Evolutionary conservation across 345 rosid species (phyloP).

Genomic region (Salix caprea): DNA sequence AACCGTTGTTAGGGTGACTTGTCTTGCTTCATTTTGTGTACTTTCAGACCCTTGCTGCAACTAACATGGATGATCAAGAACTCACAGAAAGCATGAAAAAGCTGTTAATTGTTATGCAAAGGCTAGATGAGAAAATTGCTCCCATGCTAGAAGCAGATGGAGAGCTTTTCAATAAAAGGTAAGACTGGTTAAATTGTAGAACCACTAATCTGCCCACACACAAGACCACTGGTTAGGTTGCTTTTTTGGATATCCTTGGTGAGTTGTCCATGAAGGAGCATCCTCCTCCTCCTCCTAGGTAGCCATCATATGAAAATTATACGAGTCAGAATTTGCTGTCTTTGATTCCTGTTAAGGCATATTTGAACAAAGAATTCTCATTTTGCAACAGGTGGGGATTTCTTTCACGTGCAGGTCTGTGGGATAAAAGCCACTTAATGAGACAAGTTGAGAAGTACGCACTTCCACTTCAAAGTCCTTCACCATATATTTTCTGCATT

Average conservation of each 20-base stretch:
- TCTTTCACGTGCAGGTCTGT: constrained; percentile 87
- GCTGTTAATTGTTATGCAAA: constrained; percentile 91
- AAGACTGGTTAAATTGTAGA: background rate
- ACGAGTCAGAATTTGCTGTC: background rate
- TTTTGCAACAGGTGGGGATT: constrained; percentile 74
- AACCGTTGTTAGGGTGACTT: background rate
- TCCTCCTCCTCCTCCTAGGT: background rate
- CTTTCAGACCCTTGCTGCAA: constrained; percentile 81
- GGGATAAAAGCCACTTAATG: constrained; percentile 98
- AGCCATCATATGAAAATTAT: background rate
- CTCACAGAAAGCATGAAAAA: constrained; percentile 89
- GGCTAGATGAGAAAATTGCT: constrained; percentile 81
- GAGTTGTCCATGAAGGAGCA: background rate
- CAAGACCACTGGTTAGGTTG: background rate
- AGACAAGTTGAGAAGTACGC: constrained; percentile 88
- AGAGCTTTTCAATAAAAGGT: constrained; percentile 86
- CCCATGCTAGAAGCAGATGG: constrained; percentile 86
- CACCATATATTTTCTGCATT: background rate
- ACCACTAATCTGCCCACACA: background rate
- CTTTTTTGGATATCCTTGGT: background rate
- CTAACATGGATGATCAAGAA: constrained; percentile 78
- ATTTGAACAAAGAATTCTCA: background rate
- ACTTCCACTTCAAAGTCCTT: background rate
- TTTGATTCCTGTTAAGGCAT: background rate
- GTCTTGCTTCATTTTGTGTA: constrained; percentile 7